Percentiles rank a stretch among this genome's conserved stretches.
phyloP scores from a whole-genome alignment of 306 rosid genomes.

The Fragaria vesca region DNA sequence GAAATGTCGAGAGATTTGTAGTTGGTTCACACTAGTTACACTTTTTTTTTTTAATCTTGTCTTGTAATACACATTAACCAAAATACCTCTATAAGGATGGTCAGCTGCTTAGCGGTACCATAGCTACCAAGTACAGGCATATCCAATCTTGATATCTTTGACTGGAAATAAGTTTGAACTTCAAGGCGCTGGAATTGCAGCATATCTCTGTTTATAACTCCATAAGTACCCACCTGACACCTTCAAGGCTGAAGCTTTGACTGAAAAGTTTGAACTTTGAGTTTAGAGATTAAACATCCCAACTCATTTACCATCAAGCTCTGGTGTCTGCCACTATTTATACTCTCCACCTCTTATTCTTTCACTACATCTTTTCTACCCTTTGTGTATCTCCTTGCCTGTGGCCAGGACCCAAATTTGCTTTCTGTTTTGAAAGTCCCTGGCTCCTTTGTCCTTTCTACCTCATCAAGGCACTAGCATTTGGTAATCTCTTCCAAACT shows the following conservation, averaged over 20 bases:
- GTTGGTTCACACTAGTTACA: too few relatives aligned
- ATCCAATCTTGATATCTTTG: too few relatives aligned
- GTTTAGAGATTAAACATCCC: neutral
- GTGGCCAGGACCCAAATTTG: neutral
- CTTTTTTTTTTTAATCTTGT: too few relatives aligned
- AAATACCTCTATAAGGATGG: too few relatives aligned
- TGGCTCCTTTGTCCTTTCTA: neutral
- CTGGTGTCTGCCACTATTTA: neutral
- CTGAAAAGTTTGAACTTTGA: neutral
- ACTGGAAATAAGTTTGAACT: neutral
- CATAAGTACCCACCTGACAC: neutral
- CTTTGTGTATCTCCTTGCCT: neutral
- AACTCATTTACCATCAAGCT: neutral
- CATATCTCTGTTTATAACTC: neutral
- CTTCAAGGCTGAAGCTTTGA: slow-evolving; percentile 1
- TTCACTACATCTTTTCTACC: neutral
- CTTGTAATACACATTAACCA: too few relatives aligned
- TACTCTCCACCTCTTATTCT: neutral
- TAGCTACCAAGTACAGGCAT: too few relatives aligned
- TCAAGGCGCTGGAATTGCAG: neutral
- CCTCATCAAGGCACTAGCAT: neutral
- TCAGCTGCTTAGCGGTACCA: too few relatives aligned
- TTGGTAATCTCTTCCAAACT: neutral
- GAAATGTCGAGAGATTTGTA: too few relatives aligned
- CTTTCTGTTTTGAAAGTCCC: neutral